phyloP scores from a whole-genome alignment of 768 basidiomycete genomes.

The Leccinum arenicola region DNA sequence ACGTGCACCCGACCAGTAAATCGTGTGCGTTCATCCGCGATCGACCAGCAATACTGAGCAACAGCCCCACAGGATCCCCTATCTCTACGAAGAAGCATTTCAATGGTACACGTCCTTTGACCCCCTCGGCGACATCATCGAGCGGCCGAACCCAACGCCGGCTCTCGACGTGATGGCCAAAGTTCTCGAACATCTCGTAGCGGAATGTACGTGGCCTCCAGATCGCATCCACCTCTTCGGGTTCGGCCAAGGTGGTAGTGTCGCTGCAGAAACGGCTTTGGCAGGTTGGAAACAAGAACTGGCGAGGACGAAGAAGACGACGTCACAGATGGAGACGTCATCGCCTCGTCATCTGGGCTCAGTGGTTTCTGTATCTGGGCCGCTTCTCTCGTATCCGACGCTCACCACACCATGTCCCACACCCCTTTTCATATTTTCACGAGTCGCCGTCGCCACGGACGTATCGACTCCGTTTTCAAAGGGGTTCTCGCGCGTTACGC shows the following conservation, averaged over 20 bases:
- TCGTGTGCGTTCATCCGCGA: conserved; percentile 20
- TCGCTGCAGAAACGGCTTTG: conserved; percentile 67
- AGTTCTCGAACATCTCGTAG: conserved; percentile 54
- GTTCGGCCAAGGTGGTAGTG: conserved; percentile 82
- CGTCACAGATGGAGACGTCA: conserved; percentile 3
- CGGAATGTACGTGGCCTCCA: conserved; percentile 62
- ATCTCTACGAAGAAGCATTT: conserved; percentile 72
- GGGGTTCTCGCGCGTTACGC: conserved; percentile 50
- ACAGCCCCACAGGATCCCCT: conserved; percentile 57
- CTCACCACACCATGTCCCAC: conserved; percentile 50
- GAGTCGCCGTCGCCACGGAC: conserved; percentile 44
- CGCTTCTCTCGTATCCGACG: conserved; percentile 78
- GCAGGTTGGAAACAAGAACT: conserved; percentile 48
- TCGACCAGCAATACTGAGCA: conserved; percentile 9
- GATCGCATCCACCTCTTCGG: conserved; percentile 82
- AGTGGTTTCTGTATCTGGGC: conserved; percentile 66
- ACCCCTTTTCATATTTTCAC: conserved; percentile 58
- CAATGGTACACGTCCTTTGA: conserved; percentile 90
- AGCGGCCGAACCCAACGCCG: conserved; percentile 68
- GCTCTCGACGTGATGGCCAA: conserved; percentile 56
- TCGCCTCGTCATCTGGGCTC: conserved; percentile 51
- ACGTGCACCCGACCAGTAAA: conserved; percentile 72
- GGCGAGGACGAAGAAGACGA: background rate
- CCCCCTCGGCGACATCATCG: conserved; percentile 67
- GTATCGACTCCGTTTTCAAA: conserved; percentile 55